A percentile compares a stretch with the other conserved stretches of the same genome.
Evolutionary conservation across 2,329 filamentous ascomycete genomes (phyloP).

Genomic region (Trichoderma afroharzianum): DNA sequence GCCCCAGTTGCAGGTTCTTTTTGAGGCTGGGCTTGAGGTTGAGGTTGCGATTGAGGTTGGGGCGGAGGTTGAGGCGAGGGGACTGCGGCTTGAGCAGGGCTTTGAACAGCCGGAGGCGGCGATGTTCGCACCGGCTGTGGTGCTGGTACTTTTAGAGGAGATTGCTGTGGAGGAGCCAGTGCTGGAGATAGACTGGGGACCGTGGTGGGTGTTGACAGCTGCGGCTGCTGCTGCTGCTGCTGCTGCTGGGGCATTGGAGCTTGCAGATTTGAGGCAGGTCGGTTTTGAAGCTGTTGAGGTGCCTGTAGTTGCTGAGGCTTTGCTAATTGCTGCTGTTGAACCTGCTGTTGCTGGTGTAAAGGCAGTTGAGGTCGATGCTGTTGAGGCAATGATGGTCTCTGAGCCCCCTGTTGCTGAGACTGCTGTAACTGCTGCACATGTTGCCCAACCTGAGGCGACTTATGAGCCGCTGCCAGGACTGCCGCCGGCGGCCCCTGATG

Average conservation of each 20-base stretch:
- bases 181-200: neutral
- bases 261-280: neutral
- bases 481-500: constrained; percentile 1
- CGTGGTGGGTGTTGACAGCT: neutral
- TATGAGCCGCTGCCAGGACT: constrained; percentile 7
- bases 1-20: neutral
- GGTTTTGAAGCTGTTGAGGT: neutral
- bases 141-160: neutral
- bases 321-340: neutral
- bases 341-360: neutral
- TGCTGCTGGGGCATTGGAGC: neutral
- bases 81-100: neutral
- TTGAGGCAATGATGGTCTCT: neutral
- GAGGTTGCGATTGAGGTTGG: constrained; percentile 1
- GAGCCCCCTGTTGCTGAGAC: neutral
- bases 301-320: neutral
- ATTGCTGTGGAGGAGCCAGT: neutral
- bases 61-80: neutral
- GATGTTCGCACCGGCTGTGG: neutral
- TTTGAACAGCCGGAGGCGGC: neutral
- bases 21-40: neutral
- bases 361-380: neutral
- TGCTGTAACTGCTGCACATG: neutral
- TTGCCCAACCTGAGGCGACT: neutral
- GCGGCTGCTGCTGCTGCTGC: neutral